Evolutionary conservation across 2,329 filamentous ascomycete species (phyloP).

Genomic region (Daldinia sp.): DNA sequence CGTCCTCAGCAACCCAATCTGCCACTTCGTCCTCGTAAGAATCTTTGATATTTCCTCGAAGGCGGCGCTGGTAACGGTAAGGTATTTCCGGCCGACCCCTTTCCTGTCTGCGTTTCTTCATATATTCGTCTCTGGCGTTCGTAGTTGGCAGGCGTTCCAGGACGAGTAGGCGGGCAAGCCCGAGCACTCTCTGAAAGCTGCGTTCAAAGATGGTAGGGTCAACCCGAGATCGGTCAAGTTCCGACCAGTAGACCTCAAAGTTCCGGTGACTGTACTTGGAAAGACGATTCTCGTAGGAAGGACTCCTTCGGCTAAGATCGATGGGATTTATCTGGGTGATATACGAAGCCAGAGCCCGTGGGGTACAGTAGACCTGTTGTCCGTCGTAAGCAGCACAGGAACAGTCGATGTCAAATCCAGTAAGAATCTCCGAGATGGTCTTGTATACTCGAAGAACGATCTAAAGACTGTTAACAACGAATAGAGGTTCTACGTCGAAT

Average conservation of each 20-base stretch:
- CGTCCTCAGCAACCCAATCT: constrained; percentile 83
- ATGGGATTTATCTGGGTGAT: constrained; percentile 86
- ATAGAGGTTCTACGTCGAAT: not conserved
- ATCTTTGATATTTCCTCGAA: constrained; percentile 80
- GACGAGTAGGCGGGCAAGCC: constrained; percentile 82
- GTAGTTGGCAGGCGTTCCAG: constrained; percentile 81
- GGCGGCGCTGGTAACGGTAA: constrained; percentile 59
- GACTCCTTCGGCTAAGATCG: constrained; percentile 82
- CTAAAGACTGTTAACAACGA: constrained; percentile 55
- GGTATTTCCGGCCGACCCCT: constrained; percentile 72
- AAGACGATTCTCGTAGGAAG: constrained; percentile 87
- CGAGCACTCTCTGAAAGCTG: constrained; percentile 79
- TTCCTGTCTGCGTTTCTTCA: constrained; percentile 76
- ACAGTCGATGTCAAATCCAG: constrained; percentile 90
- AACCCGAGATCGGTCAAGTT: constrained; percentile 78
- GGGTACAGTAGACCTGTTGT: constrained; percentile 81
- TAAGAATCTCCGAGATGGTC: constrained; percentile 84
- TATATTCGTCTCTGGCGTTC: constrained; percentile 75
- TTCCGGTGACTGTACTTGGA: constrained; percentile 87
- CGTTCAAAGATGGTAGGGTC: constrained; percentile 91
- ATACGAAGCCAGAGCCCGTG: constrained; percentile 80
- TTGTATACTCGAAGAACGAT: constrained; percentile 90
- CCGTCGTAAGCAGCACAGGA: constrained; percentile 86
- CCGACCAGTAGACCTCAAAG: constrained; percentile 85
- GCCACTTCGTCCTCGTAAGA: constrained; percentile 82